Base-by-base conservation (phyloP, 805 yeast genomes). In the Kazachstania africana region DNA sequence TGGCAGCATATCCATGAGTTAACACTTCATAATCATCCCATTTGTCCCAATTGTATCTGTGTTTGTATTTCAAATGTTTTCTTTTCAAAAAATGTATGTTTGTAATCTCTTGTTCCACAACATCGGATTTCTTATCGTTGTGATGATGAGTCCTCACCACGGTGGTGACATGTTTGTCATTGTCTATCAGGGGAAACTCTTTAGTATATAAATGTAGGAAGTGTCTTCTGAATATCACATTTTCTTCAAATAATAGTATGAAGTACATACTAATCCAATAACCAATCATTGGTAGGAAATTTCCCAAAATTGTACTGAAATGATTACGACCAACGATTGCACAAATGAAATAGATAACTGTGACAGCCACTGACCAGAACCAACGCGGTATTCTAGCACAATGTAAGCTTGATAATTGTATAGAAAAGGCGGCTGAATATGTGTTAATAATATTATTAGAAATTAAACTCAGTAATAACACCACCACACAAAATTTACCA, bases 241-340 rank as follows among this genome's bases (percentile, higher is more conserved):
- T 81, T 51, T 83, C 95, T 41, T 79, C 82, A 3, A 81, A 36
- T 21, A 82, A 55, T 27, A 83, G 51, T n/a, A 71, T 68, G 44
- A 77, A 71, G 53, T 83, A 84, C 59, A 83, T 80, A 36, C 87
- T 72, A 34, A 81, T 71, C 95, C 95, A 83, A 57, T 83, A 83
- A 2, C 94, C 94, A 36, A 83, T 70, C 94, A 83, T 83, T 8
- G 95, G 94, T 45, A 83, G 60, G 56, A 83, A 83, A 47, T 83
- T 83, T 8, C 83, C 74, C 42, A 83, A 60, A 37, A 84, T 81
- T 3, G 72, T 64, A 35, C 82, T 64, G 50, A 84, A 78, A 43
- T 76, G 75, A 48, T 77, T 60, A 44, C 78, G 66, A 8, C 95
- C 95, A 15, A 70, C 87, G 36, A 82, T 57, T 1, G 94, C 76